Evolutionary conservation across 2,329 filamentous ascomycete species (phyloP).

Genomic region (Microcera coccophila): DNA sequence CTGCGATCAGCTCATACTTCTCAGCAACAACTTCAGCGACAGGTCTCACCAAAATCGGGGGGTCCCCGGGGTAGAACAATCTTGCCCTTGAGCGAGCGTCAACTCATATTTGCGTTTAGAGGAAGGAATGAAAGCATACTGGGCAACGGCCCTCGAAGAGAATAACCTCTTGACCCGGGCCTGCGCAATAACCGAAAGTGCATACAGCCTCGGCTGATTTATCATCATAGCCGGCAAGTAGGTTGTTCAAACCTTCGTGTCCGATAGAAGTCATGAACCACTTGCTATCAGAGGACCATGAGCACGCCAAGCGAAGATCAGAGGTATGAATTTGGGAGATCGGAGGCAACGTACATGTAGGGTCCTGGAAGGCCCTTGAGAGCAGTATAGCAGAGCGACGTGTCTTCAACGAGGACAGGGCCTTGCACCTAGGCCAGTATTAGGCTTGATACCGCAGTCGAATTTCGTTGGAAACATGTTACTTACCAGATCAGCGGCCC

Average conservation of each 20-base stretch:
- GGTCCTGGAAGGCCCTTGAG: constrained; percentile 88
- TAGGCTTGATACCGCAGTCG: constrained; percentile 1
- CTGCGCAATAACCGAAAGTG: constrained; percentile 88
- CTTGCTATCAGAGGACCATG: constrained; percentile 59
- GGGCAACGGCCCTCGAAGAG: constrained; percentile 89
- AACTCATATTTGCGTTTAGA: constrained; percentile 2
- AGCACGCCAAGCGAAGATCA: neutral
- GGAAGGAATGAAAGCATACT: constrained; percentile 42
- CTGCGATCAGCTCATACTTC: constrained; percentile 10
- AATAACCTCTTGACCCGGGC: constrained; percentile 77
- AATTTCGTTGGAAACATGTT: no score
- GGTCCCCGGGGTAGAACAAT: constrained; percentile 83
- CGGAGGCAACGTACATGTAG: constrained; percentile 69
- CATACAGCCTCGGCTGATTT: constrained; percentile 91
- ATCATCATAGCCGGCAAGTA: constrained; percentile 83
- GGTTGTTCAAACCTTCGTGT: constrained; percentile 80
- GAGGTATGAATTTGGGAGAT: neutral
- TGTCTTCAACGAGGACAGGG: constrained; percentile 93
- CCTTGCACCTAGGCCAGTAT: constrained; percentile 60
- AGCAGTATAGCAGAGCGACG: constrained; percentile 87
- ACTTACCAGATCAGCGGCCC: constrained; percentile 72
- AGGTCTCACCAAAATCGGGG: constrained; percentile 68
- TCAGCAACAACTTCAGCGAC: neutral
- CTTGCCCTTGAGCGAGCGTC: constrained; percentile 49
- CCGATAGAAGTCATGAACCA: constrained; percentile 86